These are phyloP conservation scores for Paraphaeosphaeria sporulosa DNA, from an alignment of 2,329 filamentous ascomycete species.

Conservation along the genomic window DNA sequence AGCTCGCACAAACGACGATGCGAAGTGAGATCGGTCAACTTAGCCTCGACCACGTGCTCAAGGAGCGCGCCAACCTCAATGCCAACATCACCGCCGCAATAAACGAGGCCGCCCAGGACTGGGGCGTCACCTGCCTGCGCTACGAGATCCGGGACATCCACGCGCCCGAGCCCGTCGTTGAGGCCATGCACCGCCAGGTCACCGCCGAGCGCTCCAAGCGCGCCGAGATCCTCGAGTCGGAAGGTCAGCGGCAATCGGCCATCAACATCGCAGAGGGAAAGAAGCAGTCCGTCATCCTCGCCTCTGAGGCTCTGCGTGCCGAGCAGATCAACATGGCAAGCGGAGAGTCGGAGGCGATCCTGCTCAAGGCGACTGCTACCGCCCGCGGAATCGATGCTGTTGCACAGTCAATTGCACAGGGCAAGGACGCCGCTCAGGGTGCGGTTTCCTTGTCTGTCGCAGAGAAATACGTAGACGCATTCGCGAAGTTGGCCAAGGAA, in stretches of 20 bases:
- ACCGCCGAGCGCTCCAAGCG: constrained; percentile 97
- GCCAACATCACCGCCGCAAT: constrained; percentile 98
- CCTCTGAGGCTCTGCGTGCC: constrained; percentile 86
- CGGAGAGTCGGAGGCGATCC: constrained; percentile 94
- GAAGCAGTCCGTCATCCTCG: constrained; percentile 96
- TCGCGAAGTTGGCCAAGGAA: constrained; percentile 90
- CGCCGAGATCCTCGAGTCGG: constrained; percentile 95
- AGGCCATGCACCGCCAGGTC: constrained; percentile 98
- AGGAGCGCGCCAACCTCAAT: constrained; percentile 95
- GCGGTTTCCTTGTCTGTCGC: constrained; percentile 89
- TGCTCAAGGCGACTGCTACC: constrained; percentile 84
- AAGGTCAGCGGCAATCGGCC: constrained; percentile 94
- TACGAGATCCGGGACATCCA: constrained; percentile 99
- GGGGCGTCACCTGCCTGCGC: constrained; percentile 93
- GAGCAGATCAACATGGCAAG: constrained; percentile 93
- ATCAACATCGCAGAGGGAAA: constrained; percentile 99
- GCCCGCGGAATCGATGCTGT: constrained; percentile 89
- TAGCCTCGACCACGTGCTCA: constrained; percentile 94
- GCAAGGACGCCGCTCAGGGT: constrained; percentile 77
- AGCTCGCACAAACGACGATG: constrained; percentile 98
- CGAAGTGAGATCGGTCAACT: constrained; percentile 97
- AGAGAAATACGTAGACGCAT: constrained; percentile 98
- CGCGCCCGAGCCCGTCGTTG: constrained; percentile 89
- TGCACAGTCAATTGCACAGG: constrained; percentile 75
- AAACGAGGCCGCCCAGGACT: constrained; percentile 96